Percentiles rank a stretch among this genome's conserved stretches.
Conservation (phyloP, 352 stramenopile genomes). For the Phytophthora melonis region DNA sequence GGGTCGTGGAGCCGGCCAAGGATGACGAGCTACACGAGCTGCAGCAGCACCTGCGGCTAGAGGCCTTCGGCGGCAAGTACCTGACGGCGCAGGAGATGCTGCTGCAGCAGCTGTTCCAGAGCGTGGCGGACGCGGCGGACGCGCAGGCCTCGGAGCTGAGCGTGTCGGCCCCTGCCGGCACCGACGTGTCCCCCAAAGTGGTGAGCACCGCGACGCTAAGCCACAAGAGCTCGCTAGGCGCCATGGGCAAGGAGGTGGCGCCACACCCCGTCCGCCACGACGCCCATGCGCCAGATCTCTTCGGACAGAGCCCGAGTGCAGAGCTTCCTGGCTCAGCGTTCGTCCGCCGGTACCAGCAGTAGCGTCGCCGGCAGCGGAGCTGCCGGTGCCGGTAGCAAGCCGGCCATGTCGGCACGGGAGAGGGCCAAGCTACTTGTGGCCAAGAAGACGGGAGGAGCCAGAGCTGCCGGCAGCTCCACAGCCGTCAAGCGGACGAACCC, state of each 20-base stretch:
- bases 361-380: background rate
- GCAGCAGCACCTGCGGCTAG: too few relatives aligned
- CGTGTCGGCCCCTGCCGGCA: conserved; percentile 12
- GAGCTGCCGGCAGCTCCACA: too few relatives aligned
- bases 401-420: conserved; percentile 68
- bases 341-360: conserved; percentile 14
- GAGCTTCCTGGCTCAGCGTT: conserved; percentile 70
- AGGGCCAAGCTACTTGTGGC: too few relatives aligned
- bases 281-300: conserved; percentile 59
- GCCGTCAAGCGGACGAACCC: too few relatives aligned
- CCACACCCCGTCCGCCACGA: conserved; percentile 39
- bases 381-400: conserved; percentile 27
- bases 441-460: too few relatives aligned
- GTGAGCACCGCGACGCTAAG: conserved; percentile 5
- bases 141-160: conserved; percentile 22
- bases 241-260: conserved; percentile 23
- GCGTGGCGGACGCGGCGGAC: conserved; percentile 12
- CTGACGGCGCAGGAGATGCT: too few relatives aligned
- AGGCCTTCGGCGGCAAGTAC: too few relatives aligned
- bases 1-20: too few relatives aligned
- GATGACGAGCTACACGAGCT: too few relatives aligned
- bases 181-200: conserved; percentile 22
- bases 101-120: too few relatives aligned
- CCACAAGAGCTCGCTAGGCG: conserved; percentile 28
- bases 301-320: conserved; percentile 69